phyloP scores from a whole-genome alignment of 2,329 filamentous ascomycete species.

The Pseudogymnoascus pannorum region DNA sequence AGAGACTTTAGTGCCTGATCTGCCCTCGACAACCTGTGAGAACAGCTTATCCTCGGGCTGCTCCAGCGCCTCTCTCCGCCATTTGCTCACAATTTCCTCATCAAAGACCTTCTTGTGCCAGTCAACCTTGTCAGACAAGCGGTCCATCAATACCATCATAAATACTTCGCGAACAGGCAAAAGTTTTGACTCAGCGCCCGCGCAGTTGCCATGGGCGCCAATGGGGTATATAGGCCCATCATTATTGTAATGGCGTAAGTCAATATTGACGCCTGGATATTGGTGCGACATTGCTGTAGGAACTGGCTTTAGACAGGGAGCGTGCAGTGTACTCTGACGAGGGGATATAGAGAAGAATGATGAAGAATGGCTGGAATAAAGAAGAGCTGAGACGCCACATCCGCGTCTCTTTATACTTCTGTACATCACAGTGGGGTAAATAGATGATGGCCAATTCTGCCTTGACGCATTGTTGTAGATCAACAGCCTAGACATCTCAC shows the following conservation, averaged over 20 bases:
- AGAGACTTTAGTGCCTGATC: constrained; percentile 9
- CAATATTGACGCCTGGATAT: constrained; percentile 9
- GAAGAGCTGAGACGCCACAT: neutral
- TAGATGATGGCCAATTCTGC: neutral
- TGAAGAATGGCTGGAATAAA: neutral
- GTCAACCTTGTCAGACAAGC: constrained; percentile 5
- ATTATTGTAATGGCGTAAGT: neutral
- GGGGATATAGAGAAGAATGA: neutral
- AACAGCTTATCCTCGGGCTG: constrained; percentile 22
- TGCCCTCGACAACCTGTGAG: constrained; percentile 29
- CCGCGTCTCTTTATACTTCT: constrained; percentile 7
- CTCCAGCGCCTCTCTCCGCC: constrained; percentile 21
- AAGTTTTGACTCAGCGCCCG: neutral
- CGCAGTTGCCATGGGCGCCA: neutral
- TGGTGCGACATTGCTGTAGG: neutral
- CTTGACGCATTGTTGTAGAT: neutral
- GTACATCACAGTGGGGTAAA: neutral
- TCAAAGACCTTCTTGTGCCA: constrained; percentile 21
- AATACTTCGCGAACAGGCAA: constrained; percentile 10
- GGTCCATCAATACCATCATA: constrained; percentile 11
- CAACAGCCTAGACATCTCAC: neutral
- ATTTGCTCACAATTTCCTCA: constrained; percentile 21
- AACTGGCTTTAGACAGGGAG: neutral
- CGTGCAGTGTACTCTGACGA: neutral
- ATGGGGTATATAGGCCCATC: neutral